Evolutionary conservation across 495 filamentous ascomycete species (phyloP).

Genomic region (Lasiosphaeriaceae sp.): DNA sequence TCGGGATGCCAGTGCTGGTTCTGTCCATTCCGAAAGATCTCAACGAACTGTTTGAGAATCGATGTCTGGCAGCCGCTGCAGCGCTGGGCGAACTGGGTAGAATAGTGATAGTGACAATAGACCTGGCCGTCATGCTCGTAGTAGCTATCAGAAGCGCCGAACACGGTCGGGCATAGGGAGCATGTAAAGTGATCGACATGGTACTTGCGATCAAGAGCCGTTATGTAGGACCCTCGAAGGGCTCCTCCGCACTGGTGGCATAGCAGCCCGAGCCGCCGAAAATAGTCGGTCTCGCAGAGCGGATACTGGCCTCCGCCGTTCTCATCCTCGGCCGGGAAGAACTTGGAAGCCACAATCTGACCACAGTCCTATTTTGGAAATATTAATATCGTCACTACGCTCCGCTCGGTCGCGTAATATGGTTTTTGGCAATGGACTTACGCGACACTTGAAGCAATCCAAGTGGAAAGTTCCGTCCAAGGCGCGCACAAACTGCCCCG

Average conservation of each 20-base stretch:
- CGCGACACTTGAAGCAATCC: slow-evolving; percentile 96
- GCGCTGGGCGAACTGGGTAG: slow-evolving; percentile 91
- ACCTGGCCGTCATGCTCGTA: slow-evolving; percentile 97
- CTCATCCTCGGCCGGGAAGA: slow-evolving; percentile 93
- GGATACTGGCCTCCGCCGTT: slow-evolving; percentile 84
- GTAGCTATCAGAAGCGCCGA: slow-evolving; percentile 96
- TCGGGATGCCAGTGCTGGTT: slow-evolving; percentile 99
- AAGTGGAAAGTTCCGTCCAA: slow-evolving; percentile 90
- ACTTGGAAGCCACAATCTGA: slow-evolving; percentile 95
- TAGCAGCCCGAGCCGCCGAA: slow-evolving; percentile 83
- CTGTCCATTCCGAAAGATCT: slow-evolving; percentile 94
- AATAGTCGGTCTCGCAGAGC: slow-evolving; percentile 97
- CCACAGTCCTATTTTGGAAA: slow-evolving; percentile 72
- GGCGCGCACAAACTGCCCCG: slow-evolving; percentile 93
- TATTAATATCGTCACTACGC: neutral
- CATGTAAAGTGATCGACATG: slow-evolving; percentile 99
- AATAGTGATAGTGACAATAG: slow-evolving; percentile 99
- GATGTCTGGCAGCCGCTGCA: slow-evolving; percentile 96
- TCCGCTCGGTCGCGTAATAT: neutral
- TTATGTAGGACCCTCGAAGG: slow-evolving; percentile 96
- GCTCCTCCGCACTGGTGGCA: slow-evolving; percentile 92
- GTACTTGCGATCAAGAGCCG: slow-evolving; percentile 94
- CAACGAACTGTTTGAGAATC: slow-evolving; percentile 99
- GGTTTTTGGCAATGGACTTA: slow-evolving; percentile 48
- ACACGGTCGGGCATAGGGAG: slow-evolving; percentile 93